Base-by-base conservation (phyloP, 78 protist genomes). In the Monocercomonoides exilis region DNA sequence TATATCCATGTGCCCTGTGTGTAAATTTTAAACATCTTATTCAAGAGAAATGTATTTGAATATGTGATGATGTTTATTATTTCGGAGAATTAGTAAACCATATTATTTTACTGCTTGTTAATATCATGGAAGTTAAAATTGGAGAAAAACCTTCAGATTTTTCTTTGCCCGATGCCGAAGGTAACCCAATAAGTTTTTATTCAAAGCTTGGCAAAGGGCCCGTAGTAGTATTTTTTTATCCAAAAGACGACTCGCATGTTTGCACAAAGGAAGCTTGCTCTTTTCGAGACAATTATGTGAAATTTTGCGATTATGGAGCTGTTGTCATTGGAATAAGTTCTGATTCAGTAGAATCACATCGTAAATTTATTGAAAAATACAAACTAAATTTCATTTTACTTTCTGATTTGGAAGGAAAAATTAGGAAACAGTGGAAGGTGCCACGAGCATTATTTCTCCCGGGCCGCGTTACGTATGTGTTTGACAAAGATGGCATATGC, bases 381-480 rank as follows among this genome's bases (percentile, higher is more conserved):
- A 1, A 4, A 29, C 87, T 84, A 21, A 46, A 33, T 1, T 84
- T 6, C 81, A 44, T 1, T 44, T 77, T 84, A 42, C 87, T 84
- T 4, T 44, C 79, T 6, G 87, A 84, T 2, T 33, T 1, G 1
- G 87, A 32, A 2, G 3, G 35, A 33, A 1, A 84, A 1, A 5
- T 46, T 41, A 46, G 87, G 2, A 1, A 84, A 2, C 29, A 1
- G 41, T 84, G 3, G 3, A 77, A 46, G 1, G 87, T 84, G 1
- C 87, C 87, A 2, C 3, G 70, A 1, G 2, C 2, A 1, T 46
- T 3, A 21, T 2, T 43, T 1, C 3, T 84, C 54, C 87, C 87
- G 3, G 87, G 87, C 32, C 87, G 87, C 11, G 87, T 84, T 5
- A 84, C 87, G 1, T 84, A 43, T 3, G 79, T 84, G 46, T 44